These are phyloP conservation scores for Vitis vinifera DNA, from an alignment of 164 flowering plant species.

Conservation along the genomic window ASM3070453v1 NC_081806.1:713501-714000, in stretches of 20 bases:
- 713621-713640: slow-evolving; percentile 29
- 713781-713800: slow-evolving; percentile 49
- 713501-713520: slow-evolving; percentile 32
- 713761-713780: slow-evolving; percentile 52
- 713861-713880: too few species aligned
- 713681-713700: slow-evolving; percentile 27
- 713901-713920: too few species aligned
- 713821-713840: too few species aligned
- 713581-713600: slow-evolving; percentile 34
- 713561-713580: slow-evolving; percentile 46
- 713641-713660: slow-evolving; percentile 37
- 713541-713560: slow-evolving; percentile 54
- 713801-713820: too few species aligned
- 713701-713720: slow-evolving; percentile 41
- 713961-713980: too few species aligned
- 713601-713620: slow-evolving; percentile 28
- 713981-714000: too few species aligned
- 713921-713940: too few species aligned
- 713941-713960: too few species aligned
- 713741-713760: slow-evolving; percentile 45
- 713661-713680: slow-evolving; percentile 21
- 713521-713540: slow-evolving; percentile 39
- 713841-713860: too few species aligned
- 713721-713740: slow-evolving; percentile 45
- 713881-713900: too few species aligned